phyloP scores from a whole-genome alignment of 2,329 filamentous ascomycete species.

The Exophiala sideris region DNA sequence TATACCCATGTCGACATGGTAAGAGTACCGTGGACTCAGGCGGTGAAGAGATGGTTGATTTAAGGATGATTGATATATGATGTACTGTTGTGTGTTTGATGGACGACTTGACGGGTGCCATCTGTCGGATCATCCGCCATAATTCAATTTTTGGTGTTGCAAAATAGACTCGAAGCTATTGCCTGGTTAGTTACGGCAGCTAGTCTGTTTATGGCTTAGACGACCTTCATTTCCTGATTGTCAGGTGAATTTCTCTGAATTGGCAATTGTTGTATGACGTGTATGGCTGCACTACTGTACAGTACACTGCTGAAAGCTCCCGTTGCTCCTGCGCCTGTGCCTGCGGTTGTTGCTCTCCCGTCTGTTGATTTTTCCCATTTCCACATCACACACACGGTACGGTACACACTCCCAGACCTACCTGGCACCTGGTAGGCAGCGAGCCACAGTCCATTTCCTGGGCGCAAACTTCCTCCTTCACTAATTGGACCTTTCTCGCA shows the following conservation, averaged over 20 bases:
- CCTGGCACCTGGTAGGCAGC: no score
- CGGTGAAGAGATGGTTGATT: neutral
- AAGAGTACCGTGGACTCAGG: neutral
- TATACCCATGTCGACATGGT: slow-evolving; percentile 61
- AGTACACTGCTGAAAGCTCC: no score
- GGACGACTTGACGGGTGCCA: neutral
- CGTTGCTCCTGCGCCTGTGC: neutral
- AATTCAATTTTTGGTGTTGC: neutral
- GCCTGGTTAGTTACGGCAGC: neutral
- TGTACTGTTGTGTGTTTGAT: neutral
- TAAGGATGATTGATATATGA: neutral
- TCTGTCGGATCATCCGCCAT: neutral
- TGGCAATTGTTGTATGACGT: slow-evolving; percentile 2
- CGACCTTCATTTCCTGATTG: neutral
- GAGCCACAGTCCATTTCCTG: no score
- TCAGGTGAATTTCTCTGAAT: neutral
- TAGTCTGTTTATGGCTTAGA: neutral
- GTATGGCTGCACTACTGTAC: neutral
- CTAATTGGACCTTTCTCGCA: neutral
- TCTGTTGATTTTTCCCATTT: no score
- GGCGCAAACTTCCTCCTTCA: no score
- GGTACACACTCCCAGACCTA: no score
- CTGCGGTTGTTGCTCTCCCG: neutral
- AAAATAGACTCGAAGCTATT: slow-evolving; percentile 14
- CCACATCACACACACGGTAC: no score